Percentiles rank a stretch among this genome's conserved stretches.
Evolutionary conservation across 371 early-diverging fungal genomes (phyloP).

Genomic region (Mortierella sp.): DNA sequence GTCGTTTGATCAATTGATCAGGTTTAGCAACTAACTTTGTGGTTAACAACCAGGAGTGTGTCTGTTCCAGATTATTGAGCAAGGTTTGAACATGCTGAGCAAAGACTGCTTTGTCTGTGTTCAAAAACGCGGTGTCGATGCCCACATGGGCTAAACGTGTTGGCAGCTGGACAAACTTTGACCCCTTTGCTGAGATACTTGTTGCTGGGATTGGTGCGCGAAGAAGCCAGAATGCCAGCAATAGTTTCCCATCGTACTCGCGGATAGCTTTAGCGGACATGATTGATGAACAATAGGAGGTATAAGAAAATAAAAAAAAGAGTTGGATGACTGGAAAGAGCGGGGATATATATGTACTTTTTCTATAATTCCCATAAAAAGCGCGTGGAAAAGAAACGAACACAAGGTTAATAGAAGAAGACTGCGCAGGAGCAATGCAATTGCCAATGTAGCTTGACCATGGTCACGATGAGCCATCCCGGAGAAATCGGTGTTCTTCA

Average conservation of each 20-base stretch:
- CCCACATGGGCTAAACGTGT: conserved; percentile 85
- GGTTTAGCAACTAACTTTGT: conserved; percentile 95
- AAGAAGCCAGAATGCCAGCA: conserved; percentile 91
- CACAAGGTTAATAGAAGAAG: conserved; percentile 20
- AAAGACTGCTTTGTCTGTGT: conserved; percentile 63
- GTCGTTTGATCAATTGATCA: conserved; percentile 96
- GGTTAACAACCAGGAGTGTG: conserved; percentile 88
- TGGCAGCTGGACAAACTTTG: conserved; percentile 77
- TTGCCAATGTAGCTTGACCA: neutral
- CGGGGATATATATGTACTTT: neutral
- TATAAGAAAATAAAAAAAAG: neutral
- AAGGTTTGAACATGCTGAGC: conserved; percentile 71
- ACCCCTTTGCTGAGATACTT: conserved; percentile 53
- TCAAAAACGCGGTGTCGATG: conserved; percentile 74
- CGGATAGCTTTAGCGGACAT: conserved; percentile 98
- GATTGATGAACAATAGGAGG: conserved; percentile 2
- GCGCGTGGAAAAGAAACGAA: neutral
- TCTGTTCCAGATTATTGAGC: conserved; percentile 77
- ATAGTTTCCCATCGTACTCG: conserved; percentile 97
- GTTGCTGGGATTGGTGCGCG: conserved; percentile 73
- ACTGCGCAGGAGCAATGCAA: conserved; percentile 1
- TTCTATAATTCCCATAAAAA: conserved; percentile 5
- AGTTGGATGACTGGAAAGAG: neutral
- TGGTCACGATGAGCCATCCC: neutral
- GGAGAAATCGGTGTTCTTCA: neutral